phyloP scores from a whole-genome alignment of 495 filamentous ascomycete genomes.

The Lepraria neglecta region DNA sequence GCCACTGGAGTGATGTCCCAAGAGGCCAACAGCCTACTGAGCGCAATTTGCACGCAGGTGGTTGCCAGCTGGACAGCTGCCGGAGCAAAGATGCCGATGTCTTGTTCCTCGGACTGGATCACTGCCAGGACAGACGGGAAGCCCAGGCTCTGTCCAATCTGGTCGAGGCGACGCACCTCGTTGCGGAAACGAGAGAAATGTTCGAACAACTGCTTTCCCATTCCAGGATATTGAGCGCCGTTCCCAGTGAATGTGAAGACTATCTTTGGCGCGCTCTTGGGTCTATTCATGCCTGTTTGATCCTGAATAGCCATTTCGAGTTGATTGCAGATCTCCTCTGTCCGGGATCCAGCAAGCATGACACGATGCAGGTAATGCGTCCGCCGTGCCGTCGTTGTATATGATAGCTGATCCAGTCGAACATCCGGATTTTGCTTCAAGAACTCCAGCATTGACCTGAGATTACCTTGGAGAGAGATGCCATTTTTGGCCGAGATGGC shows the following conservation, averaged over 20 bases:
- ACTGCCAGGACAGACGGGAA: slow-evolving; percentile 61
- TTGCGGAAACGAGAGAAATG: slow-evolving; percentile 59
- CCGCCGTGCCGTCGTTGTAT: slow-evolving; percentile 75
- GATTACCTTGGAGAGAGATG: slow-evolving; percentile 51
- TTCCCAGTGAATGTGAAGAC: slow-evolving; percentile 46
- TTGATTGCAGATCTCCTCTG: slow-evolving; percentile 19
- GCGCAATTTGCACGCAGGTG: slow-evolving; percentile 37
- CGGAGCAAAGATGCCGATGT: background rate
- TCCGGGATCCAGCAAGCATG: slow-evolving; percentile 45
- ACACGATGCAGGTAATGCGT: slow-evolving; percentile 72
- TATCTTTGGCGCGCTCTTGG: slow-evolving; percentile 39
- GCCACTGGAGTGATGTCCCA: slow-evolving; percentile 33
- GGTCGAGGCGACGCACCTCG: slow-evolving; percentile 63
- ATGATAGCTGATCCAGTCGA: slow-evolving; percentile 54
- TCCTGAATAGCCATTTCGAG: slow-evolving; percentile 28
- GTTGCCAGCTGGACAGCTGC: slow-evolving; percentile 32
- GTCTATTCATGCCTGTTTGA: slow-evolving; percentile 36
- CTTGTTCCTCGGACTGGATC: slow-evolving; percentile 31
- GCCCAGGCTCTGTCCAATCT: slow-evolving; percentile 59
- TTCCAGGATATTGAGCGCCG: slow-evolving; percentile 50
- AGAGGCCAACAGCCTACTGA: slow-evolving; percentile 32
- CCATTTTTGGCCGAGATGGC: slow-evolving; percentile 50
- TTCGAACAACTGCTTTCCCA: slow-evolving; percentile 66
- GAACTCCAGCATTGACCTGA: slow-evolving; percentile 45
- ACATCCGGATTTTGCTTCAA: slow-evolving; percentile 44